Evolutionary conservation across 345 rosid genomes (phyloP).

Genomic region (Alliaria petiolata): DNA sequence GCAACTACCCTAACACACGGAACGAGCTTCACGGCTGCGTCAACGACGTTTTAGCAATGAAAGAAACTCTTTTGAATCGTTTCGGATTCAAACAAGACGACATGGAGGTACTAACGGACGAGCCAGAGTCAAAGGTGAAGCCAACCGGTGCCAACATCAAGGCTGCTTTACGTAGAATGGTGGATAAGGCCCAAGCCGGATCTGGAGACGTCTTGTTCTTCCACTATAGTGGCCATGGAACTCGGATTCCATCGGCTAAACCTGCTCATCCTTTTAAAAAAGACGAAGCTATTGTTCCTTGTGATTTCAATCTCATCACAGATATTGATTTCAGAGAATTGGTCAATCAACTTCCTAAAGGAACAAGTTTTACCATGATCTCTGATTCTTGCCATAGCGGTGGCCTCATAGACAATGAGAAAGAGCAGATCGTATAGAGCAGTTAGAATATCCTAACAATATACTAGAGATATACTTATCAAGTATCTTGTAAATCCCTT

Average conservation of each 20-base stretch:
- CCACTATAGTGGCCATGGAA: constrained; percentile 86
- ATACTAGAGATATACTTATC: too few species aligned
- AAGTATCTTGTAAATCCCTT: too few species aligned
- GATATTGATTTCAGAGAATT: constrained; percentile 71
- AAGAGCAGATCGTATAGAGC: constrained; percentile 81
- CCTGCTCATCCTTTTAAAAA: constrained; percentile 40
- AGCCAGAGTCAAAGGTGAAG: constrained; percentile 37
- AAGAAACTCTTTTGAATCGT: constrained; percentile 40
- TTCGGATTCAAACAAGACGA: constrained; percentile 49
- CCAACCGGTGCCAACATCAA: constrained; percentile 69
- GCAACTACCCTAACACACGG: constrained; percentile 68
- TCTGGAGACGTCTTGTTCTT: constrained; percentile 53
- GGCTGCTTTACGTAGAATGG: constrained; percentile 59
- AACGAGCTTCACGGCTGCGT: constrained; percentile 79
- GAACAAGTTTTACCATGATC: constrained; percentile 66
- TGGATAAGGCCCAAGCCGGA: constrained; percentile 45
- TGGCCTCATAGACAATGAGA: constrained; percentile 77
- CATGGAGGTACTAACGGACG: constrained; percentile 58
- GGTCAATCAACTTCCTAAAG: constrained; percentile 65
- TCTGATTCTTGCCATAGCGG: constrained; percentile 97
- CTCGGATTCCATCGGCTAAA: constrained; percentile 52
- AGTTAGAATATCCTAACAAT: too few species aligned
- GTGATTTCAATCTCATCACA: constrained; percentile 83
- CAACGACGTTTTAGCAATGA: constrained; percentile 66
- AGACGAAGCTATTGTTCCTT: constrained; percentile 77